phyloP scores from a whole-genome alignment of 768 basidiomycete species.

The Atractiella rhizophila region DNA sequence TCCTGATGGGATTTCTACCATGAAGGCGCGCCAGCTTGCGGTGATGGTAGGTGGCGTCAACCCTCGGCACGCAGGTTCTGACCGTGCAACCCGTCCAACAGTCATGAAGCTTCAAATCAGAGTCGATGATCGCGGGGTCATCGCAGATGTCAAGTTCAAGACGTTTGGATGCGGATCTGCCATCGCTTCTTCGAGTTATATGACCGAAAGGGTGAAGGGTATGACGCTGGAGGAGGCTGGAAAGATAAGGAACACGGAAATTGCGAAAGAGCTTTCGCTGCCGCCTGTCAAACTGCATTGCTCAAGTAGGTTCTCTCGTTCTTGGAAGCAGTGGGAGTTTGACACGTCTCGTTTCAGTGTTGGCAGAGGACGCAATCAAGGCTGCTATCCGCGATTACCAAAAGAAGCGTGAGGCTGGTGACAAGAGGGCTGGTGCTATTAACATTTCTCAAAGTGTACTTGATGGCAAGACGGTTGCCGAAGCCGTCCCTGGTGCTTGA shows the following conservation, averaged over 20 bases:
- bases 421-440: constrained; percentile 36
- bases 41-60: constrained; percentile 13
- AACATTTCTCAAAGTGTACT: constrained; percentile 24
- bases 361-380: constrained; percentile 95
- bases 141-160: constrained; percentile 97
- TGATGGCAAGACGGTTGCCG: constrained; percentile 8
- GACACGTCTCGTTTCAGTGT: constrained; percentile 29
- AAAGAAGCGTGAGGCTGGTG: constrained; percentile 40
- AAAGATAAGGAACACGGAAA: constrained; percentile 95
- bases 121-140: constrained; percentile 79
- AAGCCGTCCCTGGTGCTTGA: too few relatives aligned
- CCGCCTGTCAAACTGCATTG: constrained; percentile 93
- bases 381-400: constrained; percentile 93
- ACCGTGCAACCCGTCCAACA: not conserved
- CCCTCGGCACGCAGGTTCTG: not conserved
- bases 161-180: constrained; percentile 97
- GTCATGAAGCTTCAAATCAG: constrained; percentile 99
- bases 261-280: constrained; percentile 82
- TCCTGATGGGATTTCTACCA: not conserved
- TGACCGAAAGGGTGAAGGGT: constrained; percentile 96
- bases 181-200: constrained; percentile 90
- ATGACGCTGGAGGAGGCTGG: constrained; percentile 80
- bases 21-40: constrained; percentile 15
- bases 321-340: not conserved
- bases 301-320: constrained; percentile 37